Percentiles rank a stretch among this genome's conserved stretches.
phyloP scores from a whole-genome alignment of 371 early-diverging fungal species.

The Neoconidiobolus thromboides region DNA sequence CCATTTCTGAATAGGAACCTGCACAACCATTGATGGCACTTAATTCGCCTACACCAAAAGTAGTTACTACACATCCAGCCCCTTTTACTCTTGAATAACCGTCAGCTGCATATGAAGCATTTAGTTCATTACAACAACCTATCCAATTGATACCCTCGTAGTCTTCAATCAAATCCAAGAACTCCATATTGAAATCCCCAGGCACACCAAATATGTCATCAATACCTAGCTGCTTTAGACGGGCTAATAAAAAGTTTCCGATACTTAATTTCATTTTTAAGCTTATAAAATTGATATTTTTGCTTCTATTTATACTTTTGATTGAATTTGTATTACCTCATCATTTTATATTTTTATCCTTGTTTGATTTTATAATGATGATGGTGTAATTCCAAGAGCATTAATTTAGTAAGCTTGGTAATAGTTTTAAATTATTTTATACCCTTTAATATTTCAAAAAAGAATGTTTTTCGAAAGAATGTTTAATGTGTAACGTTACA shows the following conservation, averaged over 20 bases:
- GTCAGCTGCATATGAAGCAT: slow-evolving; percentile 29
- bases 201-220: slow-evolving; percentile 13
- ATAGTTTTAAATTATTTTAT: too few species aligned
- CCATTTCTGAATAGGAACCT: slow-evolving; percentile 29
- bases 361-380: too few species aligned
- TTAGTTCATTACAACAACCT: slow-evolving; percentile 16
- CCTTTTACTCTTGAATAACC: slow-evolving; percentile 24
- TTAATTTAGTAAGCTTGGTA: too few species aligned
- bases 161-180: slow-evolving; percentile 16
- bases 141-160: slow-evolving; percentile 14
- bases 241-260: slow-evolving; percentile 8
- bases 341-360: too few species aligned
- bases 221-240: slow-evolving; percentile 13
- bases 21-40: slow-evolving; percentile 27
- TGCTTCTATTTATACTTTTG: too few species aligned
- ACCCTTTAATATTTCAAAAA: too few species aligned
- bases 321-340: too few species aligned
- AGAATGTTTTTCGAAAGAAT: too few species aligned
- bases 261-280: background rate
- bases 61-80: slow-evolving; percentile 23
- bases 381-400: too few species aligned
- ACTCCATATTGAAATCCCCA: slow-evolving; percentile 15
- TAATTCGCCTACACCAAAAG: slow-evolving; percentile 34
- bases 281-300: too few species aligned
- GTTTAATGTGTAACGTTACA: too few species aligned